Conservation (phyloP, 352 stramenopile species). For the Globisporangium takayamanum region DNA sequence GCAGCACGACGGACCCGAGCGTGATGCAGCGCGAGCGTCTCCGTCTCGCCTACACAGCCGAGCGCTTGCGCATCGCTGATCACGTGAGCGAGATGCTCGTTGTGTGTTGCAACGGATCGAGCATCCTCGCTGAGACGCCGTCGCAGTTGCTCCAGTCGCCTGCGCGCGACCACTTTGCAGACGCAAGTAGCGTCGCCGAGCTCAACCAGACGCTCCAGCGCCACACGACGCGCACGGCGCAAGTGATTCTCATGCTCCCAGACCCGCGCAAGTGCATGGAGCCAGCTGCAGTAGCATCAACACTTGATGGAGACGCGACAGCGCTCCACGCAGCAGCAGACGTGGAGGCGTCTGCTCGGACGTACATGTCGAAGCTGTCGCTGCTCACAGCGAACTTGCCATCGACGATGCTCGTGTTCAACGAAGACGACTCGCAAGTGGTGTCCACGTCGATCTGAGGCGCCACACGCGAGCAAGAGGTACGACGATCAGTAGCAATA, state of each 20-base stretch:
- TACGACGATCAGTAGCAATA: too few relatives aligned
- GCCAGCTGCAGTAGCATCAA: not conserved
- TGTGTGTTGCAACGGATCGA: slow-evolving; percentile 30
- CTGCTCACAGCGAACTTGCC: slow-evolving; percentile 37
- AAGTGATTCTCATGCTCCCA: slow-evolving; percentile 39
- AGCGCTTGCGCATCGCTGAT: slow-evolving; percentile 25
- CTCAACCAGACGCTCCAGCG: slow-evolving; percentile 47
- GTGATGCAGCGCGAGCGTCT: slow-evolving; percentile 22
- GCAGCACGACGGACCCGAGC: slow-evolving; percentile 13
- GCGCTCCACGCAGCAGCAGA: not conserved
- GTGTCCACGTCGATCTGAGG: slow-evolving; percentile 40
- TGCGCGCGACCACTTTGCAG: slow-evolving; percentile 15
- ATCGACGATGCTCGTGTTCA: slow-evolving; percentile 46
- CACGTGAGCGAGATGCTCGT: slow-evolving; percentile 40
- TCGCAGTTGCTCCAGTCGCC: slow-evolving; percentile 10
- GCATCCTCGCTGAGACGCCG: slow-evolving; percentile 20
- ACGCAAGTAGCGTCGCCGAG: slow-evolving; percentile 19
- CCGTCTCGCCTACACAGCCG: slow-evolving; percentile 17
- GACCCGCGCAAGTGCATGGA: slow-evolving; percentile 15
- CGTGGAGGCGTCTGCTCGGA: not conserved
- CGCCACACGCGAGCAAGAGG: not conserved
- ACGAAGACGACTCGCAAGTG: slow-evolving; percentile 33
- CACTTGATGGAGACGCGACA: not conserved
- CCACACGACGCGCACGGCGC: slow-evolving; percentile 29
- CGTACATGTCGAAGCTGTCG: slow-evolving; percentile 30